A percentile compares a stretch with the other conserved stretches of the same genome.
These are phyloP conservation scores for Arabis hirsuta DNA, from an alignment of 345 rosid genomes.

Conservation along the genomic window DNA sequence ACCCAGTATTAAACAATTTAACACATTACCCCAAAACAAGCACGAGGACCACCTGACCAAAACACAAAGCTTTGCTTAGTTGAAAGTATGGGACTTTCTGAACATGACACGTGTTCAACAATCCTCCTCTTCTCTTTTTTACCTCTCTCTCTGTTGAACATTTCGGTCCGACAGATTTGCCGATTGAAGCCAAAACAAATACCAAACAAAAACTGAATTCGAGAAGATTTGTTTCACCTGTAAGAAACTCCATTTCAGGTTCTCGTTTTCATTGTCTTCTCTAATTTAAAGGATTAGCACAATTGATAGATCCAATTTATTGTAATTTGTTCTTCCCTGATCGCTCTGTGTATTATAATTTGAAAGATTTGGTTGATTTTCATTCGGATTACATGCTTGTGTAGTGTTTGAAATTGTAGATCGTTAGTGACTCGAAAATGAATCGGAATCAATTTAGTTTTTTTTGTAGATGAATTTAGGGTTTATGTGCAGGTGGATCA, in stretches of 20 bases:
- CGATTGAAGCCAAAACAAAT: conserved; percentile 25
- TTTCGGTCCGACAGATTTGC: conserved; percentile 37
- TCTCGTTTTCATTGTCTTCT: not conserved
- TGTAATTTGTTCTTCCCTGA: not conserved
- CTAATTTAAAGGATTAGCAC: not conserved
- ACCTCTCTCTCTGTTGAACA: conserved; percentile 19
- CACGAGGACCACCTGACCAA: not conserved
- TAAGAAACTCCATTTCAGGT: conserved; percentile 22
- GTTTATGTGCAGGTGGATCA: conserved; percentile 18
- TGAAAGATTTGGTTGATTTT: not conserved
- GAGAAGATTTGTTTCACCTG: conserved; percentile 32
- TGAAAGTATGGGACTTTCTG: conserved; percentile 31
- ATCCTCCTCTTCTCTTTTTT: conserved; percentile 10
- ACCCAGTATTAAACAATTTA: not conserved
- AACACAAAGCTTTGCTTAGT: conserved; percentile 16
- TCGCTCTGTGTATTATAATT: conserved; percentile 4
- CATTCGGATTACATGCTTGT: not conserved
- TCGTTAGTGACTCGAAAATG: conserved; percentile 4
- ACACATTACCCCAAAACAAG: conserved; percentile 12
- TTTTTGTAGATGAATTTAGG: not conserved
- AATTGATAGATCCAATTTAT: conserved; percentile 20
- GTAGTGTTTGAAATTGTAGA: not conserved
- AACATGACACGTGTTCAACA: conserved; percentile 41
- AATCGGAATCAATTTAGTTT: conserved; percentile 22
- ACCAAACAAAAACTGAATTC: not conserved